phyloP scores from a whole-genome alignment of 345 rosid species.

The Brassica nigra region DNA sequence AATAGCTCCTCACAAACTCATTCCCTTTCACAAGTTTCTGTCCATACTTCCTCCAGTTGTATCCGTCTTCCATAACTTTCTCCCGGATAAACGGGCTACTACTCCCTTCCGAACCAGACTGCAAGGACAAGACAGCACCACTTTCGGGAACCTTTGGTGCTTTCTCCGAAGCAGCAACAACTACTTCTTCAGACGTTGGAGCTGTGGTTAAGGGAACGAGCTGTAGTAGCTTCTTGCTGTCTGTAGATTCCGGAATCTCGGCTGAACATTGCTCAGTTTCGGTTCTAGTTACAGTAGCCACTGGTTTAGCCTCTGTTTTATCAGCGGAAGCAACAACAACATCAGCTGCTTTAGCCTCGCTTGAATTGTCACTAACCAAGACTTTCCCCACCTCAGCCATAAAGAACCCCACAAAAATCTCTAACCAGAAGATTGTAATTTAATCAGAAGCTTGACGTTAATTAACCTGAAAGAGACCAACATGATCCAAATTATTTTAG shows the following conservation, averaged over 20 bases:
- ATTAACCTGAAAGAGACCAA: conserved; percentile 19
- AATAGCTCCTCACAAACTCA: conserved; percentile 90
- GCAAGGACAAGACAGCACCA: conserved; percentile 36
- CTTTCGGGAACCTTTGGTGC: conserved; percentile 40
- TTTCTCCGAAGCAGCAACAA: conserved; percentile 43
- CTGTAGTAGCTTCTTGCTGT: conserved; percentile 36
- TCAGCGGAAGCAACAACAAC: conserved; percentile 37
- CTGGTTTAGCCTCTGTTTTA: conserved; percentile 40
- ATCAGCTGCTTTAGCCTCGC: conserved; percentile 43
- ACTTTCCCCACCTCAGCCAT: conserved; percentile 30
- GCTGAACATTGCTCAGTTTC: conserved; percentile 40
- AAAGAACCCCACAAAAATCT: conserved; percentile 35
- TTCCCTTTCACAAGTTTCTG: conserved; percentile 92
- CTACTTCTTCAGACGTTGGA: conserved; percentile 47
- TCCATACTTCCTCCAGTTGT: conserved; percentile 92
- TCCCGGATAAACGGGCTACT: conserved; percentile 62
- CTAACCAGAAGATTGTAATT: conserved; percentile 27
- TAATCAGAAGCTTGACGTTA: background rate
- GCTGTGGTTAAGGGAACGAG: conserved; percentile 33
- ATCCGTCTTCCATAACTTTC: conserved; percentile 82
- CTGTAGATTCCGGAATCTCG: conserved; percentile 24
- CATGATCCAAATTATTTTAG: background rate
- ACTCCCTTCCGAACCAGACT: conserved; percentile 58
- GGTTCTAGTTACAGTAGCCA: conserved; percentile 33
- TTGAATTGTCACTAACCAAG: conserved; percentile 35